Percentiles rank a stretch among this genome's conserved stretches.
Conservation (phyloP, 228 moss, liverwort and hornwort species). For the Sphagnum magellanicum region DNA sequence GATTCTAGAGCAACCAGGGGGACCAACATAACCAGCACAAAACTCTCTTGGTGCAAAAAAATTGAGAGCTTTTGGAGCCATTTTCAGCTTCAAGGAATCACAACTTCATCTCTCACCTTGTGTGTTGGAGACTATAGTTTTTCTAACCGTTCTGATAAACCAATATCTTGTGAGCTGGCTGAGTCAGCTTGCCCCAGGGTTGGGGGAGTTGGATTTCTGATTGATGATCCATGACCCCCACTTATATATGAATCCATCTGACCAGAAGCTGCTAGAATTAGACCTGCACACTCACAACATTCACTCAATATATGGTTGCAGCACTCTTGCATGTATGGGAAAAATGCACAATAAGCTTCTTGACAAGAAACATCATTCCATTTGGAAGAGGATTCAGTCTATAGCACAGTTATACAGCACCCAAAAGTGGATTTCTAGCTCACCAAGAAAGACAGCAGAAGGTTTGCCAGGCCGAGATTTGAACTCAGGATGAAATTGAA, state of each 20-base stretch:
- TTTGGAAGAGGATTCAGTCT: not conserved
- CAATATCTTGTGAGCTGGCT: too few species aligned
- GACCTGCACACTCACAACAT: constrained; percentile 34
- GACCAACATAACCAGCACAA: too few species aligned
- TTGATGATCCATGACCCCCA: constrained; percentile 8
- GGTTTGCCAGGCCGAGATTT: constrained; percentile 93
- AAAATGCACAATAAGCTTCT: not conserved
- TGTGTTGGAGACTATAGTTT: too few species aligned
- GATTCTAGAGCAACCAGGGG: too few species aligned
- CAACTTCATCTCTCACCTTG: too few species aligned
- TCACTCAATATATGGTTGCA: not conserved
- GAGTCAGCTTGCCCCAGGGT: too few species aligned
- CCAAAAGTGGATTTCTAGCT: not conserved
- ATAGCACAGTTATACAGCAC: too few species aligned
- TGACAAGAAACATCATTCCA: not conserved
- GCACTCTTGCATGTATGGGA: not conserved
- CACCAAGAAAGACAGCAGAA: constrained; percentile 84
- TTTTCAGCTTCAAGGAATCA: too few species aligned
- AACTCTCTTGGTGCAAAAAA: too few species aligned
- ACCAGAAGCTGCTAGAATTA: constrained; percentile 73
- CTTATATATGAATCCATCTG: constrained; percentile 66
- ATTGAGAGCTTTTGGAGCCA: too few species aligned
- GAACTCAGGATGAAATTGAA: constrained; percentile 95
- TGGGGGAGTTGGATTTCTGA: too few species aligned
- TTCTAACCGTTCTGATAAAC: too few species aligned